Base-by-base conservation (phyloP, 495 filamentous ascomycete species). In the Chaetomium fimeti region DNA sequence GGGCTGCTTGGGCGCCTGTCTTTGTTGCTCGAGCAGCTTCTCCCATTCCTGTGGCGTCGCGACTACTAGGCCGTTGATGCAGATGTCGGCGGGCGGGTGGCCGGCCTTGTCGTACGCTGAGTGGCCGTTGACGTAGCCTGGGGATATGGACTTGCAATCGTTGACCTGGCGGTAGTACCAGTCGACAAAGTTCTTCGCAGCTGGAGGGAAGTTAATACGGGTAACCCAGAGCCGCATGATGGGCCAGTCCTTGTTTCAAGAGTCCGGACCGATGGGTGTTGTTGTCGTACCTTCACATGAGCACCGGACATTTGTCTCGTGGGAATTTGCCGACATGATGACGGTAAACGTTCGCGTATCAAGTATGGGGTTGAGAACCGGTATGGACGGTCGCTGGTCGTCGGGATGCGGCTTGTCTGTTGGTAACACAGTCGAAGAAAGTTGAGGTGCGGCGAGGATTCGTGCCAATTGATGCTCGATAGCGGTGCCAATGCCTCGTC, bases 81-180 rank as follows among this genome's bases (percentile, higher is more conserved):
- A 74, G 66, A 82, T 79, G 72, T 81, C 78, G 48, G 79, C 73
- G 2, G 68, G 68, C 18, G 71, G 65, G 59, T 73, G 71, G n/a
- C 64, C 66, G 9, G 74, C 73, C 25, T 58, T 48, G 16, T 64
- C 56, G 49, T 79, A 78, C 6, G 70, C 70, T 22, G 68, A 16
- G 55, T 75, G 76, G 18, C 70, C 57, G 66, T 68, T 75, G 48
- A 77, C 67, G 75, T 82, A 82, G 70, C 69, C 74, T 1, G 20
- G 40, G 29, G 61, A 53, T 16, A 81, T 64, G 18, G 74, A 62
- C 32, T 74, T 76, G 51, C 62, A 67, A 3, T 72, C 66, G 69
- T 73, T 77, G 18, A 79, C 49, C 16, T 72, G 52, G 28, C 68
- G 57, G 71, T 82, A 82, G 77, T 73, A 82, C 71, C 70, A 70